Evolutionary conservation across 371 early-diverging fungal genomes (phyloP), one percentile per base, ranked within the genome.

Genomic region (Mucor velutinosus): DNA sequence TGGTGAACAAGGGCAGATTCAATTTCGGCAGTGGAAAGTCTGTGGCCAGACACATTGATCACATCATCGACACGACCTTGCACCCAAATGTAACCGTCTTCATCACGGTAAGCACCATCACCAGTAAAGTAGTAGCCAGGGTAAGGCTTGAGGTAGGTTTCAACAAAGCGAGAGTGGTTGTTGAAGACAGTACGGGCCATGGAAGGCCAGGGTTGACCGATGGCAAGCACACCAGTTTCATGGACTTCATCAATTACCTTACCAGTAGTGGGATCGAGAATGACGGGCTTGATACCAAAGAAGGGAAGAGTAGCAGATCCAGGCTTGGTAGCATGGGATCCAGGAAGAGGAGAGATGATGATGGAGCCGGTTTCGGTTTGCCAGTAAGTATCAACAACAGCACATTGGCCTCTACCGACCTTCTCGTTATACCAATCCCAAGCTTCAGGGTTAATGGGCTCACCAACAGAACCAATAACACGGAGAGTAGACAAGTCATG

Each of bases 371-470:
- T 96, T 82, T 99, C 99, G 5, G 96, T 95, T 74, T 91, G 91
- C 95, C 95, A 95, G 85, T 96, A 97, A 8, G 98, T 97, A 81
- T 99, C 99, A 14, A 99, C 95, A 21, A 99, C 84, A 7, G 95
- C 91, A 72, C 95, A 92, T 17, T 87, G 88, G 39, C 86, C 83
- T 60, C 89, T 85, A 27, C 97, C 97, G 58, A 99, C 95, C 47
- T 92, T 87, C 32, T 89, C 86, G 73, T 91, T 82, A 84, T 96
- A 98, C 99, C 99, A 99, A 53, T 89, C 79, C 95, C 98, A 97
- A 10, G 99, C 97, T 65, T 97, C 95, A 47, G 95, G 94, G 77
- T 98, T 95, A 79, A 99, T 97, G 51, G 99, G 99, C 80, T 99
- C 99, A 55, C 99, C 99, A 12, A 99, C 99, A 57, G 94, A 92